Evolutionary conservation across 805 yeast species (phyloP).

Genomic region (Nakazawaea wickerhamii): DNA sequence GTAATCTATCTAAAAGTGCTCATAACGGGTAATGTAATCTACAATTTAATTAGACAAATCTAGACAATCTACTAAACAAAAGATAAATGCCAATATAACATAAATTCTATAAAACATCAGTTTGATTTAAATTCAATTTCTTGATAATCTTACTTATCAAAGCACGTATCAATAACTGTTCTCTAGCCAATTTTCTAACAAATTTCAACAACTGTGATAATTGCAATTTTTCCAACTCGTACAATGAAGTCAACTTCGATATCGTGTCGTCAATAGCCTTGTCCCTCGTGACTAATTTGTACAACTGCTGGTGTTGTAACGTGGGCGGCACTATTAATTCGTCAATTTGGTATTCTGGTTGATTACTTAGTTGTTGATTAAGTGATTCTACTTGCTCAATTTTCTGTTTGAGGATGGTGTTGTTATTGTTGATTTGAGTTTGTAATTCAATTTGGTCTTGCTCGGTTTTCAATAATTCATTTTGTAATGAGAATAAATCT

Average conservation of each 20-base stretch:
- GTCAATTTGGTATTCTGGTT: slow-evolving; percentile 33
- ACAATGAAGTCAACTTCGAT: slow-evolving; percentile 20
- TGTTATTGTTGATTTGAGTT: slow-evolving; percentile 24
- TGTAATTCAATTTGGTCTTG: slow-evolving; percentile 18
- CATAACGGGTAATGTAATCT: too few species aligned
- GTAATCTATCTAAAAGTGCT: too few species aligned
- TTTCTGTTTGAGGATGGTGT: slow-evolving; percentile 21
- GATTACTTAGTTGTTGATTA: slow-evolving; percentile 25
- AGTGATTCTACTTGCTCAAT: slow-evolving; percentile 13
- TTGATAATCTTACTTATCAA: slow-evolving; percentile 4
- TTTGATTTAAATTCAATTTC: not conserved
- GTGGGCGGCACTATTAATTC: slow-evolving; percentile 45
- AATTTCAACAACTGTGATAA: slow-evolving; percentile 36
- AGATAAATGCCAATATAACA: too few species aligned
- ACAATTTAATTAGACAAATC: too few species aligned
- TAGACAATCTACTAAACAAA: too few species aligned
- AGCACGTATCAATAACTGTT: slow-evolving; percentile 44
- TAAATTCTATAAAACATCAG: too few species aligned
- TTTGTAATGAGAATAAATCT: slow-evolving; percentile 18
- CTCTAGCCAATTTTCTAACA: slow-evolving; percentile 53
- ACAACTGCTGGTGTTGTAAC: slow-evolving; percentile 53
- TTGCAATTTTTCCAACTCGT: slow-evolving; percentile 51
- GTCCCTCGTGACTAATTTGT: slow-evolving; percentile 59
- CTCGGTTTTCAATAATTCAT: slow-evolving; percentile 17
- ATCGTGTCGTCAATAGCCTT: slow-evolving; percentile 68